These are phyloP conservation scores for Coemansia furcata DNA, from an alignment of 192 early-diverging fungal genomes.

Conservation along the genomic window DNA sequence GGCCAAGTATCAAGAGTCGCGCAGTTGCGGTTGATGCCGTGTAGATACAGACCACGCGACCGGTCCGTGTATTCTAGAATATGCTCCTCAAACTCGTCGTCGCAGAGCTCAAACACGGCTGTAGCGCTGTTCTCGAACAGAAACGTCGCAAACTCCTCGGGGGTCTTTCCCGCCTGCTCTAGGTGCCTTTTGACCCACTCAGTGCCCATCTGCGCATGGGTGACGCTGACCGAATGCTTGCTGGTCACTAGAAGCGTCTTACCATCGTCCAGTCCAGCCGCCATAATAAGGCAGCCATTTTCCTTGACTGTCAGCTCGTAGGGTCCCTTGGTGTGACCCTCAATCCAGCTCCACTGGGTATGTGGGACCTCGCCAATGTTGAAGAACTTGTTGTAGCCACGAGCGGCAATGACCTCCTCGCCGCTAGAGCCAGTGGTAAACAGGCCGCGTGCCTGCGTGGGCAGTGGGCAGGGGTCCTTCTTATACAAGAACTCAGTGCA, in stretches of 20 bases:
- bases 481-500: constrained; percentile 70
- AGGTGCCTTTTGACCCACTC: constrained; percentile 77
- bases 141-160: constrained; percentile 70
- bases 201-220: constrained; percentile 61
- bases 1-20: constrained; percentile 68
- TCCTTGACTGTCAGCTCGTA: constrained; percentile 95
- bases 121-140: constrained; percentile 73
- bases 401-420: constrained; percentile 59
- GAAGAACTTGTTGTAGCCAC: constrained; percentile 99
- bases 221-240: constrained; percentile 67
- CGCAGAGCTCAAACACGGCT: constrained; percentile 81
- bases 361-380: constrained; percentile 67
- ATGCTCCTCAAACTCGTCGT: constrained; percentile 96
- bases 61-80: constrained; percentile 82
- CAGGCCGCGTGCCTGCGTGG: constrained; percentile 77
- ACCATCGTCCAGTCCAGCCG: constrained; percentile 61
- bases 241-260: constrained; percentile 76
- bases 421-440: constrained; percentile 57
- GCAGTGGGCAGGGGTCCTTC: constrained; percentile 60
- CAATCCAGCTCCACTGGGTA: constrained; percentile 62
- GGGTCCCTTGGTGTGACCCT: constrained; percentile 67
- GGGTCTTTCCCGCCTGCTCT: constrained; percentile 51
- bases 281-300: constrained; percentile 94
- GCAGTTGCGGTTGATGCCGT: constrained; percentile 87
- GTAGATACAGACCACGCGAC: constrained; percentile 79